Conservation (phyloP, 1,284 basidiomycete species). For the Agroathelia rolfsii region DNA sequence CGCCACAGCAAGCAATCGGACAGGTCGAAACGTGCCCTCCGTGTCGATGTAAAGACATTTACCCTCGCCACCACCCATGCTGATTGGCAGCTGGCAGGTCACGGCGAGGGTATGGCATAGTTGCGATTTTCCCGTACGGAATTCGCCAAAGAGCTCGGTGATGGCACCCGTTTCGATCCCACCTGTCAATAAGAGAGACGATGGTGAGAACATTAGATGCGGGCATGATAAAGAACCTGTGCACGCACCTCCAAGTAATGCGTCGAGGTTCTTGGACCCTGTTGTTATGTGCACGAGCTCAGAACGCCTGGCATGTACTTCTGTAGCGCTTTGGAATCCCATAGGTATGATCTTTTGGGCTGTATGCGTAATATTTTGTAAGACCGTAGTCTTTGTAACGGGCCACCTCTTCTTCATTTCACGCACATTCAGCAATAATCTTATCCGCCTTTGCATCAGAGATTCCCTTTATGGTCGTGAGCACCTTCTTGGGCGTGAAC, state of each 20-base stretch:
- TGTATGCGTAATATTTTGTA: constrained; percentile 22
- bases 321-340: constrained; percentile 97
- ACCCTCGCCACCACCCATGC: constrained; percentile 98
- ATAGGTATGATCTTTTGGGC: constrained; percentile 95
- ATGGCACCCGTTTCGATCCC: constrained; percentile 99
- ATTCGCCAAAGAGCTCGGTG: constrained; percentile 98
- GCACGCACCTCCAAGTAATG: constrained; percentile 84
- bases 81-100: constrained; percentile 94
- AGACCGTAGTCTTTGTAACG: neutral
- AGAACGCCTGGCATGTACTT: constrained; percentile 91
- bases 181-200: constrained; percentile 44
- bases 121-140: constrained; percentile 97
- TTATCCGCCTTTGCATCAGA: constrained; percentile 98
- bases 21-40: constrained; percentile 97
- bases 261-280: constrained; percentile 93
- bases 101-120: constrained; percentile 97
- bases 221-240: no score
- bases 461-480: constrained; percentile 92
- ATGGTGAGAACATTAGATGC: no score
- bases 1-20: constrained; percentile 88
- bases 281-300: constrained; percentile 97
- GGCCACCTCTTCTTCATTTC: constrained; percentile 6
- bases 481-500: constrained; percentile 92
- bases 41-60: constrained; percentile 99
- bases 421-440: constrained; percentile 82